phyloP scores from a whole-genome alignment of 805 yeast genomes.

The Maudiozyma pseudohumilis region DNA sequence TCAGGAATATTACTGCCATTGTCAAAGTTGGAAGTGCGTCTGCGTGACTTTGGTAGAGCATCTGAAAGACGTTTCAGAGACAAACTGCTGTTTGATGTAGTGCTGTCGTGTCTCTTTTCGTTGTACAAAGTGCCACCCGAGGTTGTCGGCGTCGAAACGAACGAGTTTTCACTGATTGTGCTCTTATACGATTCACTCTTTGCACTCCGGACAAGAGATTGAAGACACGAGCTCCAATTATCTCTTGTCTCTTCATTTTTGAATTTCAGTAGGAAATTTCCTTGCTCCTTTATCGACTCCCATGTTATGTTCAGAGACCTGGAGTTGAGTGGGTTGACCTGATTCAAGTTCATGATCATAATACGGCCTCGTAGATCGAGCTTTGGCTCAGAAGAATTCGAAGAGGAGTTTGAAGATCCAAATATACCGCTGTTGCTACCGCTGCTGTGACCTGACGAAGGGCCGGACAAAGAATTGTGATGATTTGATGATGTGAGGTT shows the following conservation, averaged over 20 bases:
- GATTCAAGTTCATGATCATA: conserved; percentile 56
- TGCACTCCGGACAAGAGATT: conserved; percentile 27
- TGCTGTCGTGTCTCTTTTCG: conserved; percentile 19
- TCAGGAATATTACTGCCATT: conserved; percentile 32
- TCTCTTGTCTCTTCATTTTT: conserved; percentile 72
- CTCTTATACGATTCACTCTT: conserved; percentile 28
- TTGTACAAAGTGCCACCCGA: conserved; percentile 4
- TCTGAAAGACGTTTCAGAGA: conserved; percentile 24
- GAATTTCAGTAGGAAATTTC: conserved; percentile 73
- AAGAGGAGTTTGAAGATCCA: conserved; percentile 6
- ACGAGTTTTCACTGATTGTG: conserved; percentile 21
- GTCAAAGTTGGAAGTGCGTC: conserved; percentile 16
- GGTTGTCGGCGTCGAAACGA: conserved; percentile 18
- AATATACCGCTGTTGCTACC: conserved; percentile 3
- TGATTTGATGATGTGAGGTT: conserved; percentile 7
- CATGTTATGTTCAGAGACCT: conserved; percentile 59
- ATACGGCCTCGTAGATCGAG: conserved; percentile 73
- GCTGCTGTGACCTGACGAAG: neutral
- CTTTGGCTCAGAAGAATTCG: conserved; percentile 26
- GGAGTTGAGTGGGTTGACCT: conserved; percentile 37
- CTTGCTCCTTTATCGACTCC: conserved; percentile 82
- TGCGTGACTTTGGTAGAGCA: conserved; percentile 17
- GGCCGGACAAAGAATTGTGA: conserved; percentile 2
- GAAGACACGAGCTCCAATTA: conserved; percentile 71
- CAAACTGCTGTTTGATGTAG: conserved; percentile 17